These are phyloP conservation scores for Sutorius australiensis DNA, from an alignment of 768 basidiomycete genomes.

Conservation along the genomic window DNA sequence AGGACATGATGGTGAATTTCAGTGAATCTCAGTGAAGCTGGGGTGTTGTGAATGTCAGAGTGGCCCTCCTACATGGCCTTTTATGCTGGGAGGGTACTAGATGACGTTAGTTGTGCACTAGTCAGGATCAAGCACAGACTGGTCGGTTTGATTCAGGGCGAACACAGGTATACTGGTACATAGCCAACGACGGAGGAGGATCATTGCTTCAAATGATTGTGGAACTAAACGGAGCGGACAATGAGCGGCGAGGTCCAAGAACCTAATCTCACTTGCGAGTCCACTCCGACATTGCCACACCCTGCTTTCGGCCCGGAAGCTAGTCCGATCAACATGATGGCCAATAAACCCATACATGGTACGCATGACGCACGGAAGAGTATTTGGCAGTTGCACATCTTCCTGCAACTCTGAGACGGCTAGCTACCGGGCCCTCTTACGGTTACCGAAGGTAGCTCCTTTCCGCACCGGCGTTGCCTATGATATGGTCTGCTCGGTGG, in stretches of 20 bases:
- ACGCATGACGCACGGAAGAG: not conserved
- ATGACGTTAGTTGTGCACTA: too few species aligned
- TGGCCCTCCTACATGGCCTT: not conserved
- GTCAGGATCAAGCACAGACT: not conserved
- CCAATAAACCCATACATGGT: not conserved
- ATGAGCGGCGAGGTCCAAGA: not conserved
- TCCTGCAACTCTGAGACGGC: not conserved
- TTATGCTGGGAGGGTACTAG: not conserved
- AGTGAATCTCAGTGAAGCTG: not conserved
- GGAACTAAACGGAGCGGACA: not conserved
- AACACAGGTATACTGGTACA: not conserved
- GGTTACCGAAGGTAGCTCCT: too few species aligned
- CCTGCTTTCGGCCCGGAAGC: not conserved
- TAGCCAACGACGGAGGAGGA: not conserved
- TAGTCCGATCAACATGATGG: not conserved
- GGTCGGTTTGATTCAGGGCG: not conserved
- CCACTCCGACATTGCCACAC: not conserved
- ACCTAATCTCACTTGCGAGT: not conserved
- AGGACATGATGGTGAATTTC: not conserved
- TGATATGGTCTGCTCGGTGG: too few species aligned
- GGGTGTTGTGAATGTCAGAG: not conserved
- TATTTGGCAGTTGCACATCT: not conserved
- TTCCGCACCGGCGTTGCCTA: too few species aligned
- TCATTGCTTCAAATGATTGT: not conserved
- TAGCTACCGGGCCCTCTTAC: too few species aligned